Percentiles rank a stretch among this genome's conserved stretches.
phyloP scores from a whole-genome alignment of 768 basidiomycete species.

The Psilocybe sp. region DNA sequence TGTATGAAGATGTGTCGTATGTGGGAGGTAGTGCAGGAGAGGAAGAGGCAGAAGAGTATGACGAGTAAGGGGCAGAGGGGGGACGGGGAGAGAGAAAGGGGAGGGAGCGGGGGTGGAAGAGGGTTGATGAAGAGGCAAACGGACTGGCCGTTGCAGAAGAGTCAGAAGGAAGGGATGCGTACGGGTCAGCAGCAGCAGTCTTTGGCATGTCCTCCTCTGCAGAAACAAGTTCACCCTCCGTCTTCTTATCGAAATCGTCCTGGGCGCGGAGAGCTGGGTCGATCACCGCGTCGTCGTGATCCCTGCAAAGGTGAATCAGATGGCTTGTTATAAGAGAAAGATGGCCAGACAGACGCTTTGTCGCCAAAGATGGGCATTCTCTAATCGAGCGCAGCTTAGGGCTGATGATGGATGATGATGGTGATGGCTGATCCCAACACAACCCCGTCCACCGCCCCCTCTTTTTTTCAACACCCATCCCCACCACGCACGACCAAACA shows the following conservation, averaged over 20 bases:
- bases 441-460: constrained; percentile 14
- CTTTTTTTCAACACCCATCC: constrained; percentile 22
- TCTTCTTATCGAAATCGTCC: constrained; percentile 34
- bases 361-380: constrained; percentile 31
- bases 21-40: constrained; percentile 56
- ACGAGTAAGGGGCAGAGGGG: constrained; percentile 58
- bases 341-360: constrained; percentile 10
- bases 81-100: constrained; percentile 38
- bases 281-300: constrained; percentile 20
- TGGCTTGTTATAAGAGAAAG: background rate
- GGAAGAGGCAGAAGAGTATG: constrained; percentile 57
- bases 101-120: constrained; percentile 41
- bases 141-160: constrained; percentile 13
- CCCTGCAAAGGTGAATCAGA: constrained; percentile 2
- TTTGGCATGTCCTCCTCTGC: constrained; percentile 3
- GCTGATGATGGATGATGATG: constrained; percentile 12
- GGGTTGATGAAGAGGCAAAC: constrained; percentile 35
- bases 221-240: constrained; percentile 15
- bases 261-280: constrained; percentile 21
- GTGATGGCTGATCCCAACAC: constrained; percentile 10
- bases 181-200: constrained; percentile 27
- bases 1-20: constrained; percentile 37
- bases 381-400: constrained; percentile 6
- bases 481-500: constrained; percentile 10
- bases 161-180: constrained; percentile 16